These are phyloP conservation scores for Neltuma alba DNA, from an alignment of 306 rosid genomes.

Conservation along the genomic window DNA sequence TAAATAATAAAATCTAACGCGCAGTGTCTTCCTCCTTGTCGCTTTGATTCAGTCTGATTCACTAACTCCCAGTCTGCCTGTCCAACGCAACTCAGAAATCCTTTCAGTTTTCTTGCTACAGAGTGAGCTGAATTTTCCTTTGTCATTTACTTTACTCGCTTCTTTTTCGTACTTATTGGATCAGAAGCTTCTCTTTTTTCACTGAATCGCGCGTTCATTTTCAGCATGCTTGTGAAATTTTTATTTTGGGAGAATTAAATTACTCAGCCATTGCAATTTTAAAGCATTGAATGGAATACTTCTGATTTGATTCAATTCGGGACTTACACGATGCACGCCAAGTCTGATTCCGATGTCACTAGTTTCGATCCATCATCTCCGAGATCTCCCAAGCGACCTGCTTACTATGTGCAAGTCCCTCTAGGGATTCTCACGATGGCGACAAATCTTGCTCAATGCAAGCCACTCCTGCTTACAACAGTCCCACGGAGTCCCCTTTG, in stretches of 20 bases:
- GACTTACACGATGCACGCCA: slow-evolving; percentile 51
- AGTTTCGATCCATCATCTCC: slow-evolving; percentile 70
- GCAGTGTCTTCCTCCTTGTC: neutral
- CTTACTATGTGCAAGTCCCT: slow-evolving; percentile 82
- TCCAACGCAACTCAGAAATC: neutral
- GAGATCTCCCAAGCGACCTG: slow-evolving; percentile 65
- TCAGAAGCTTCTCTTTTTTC: neutral
- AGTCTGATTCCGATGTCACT: slow-evolving; percentile 77
- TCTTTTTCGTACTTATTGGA: neutral
- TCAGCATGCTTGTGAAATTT: neutral
- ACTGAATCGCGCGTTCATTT: neutral
- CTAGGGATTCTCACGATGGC: slow-evolving; percentile 79
- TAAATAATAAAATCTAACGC: no score
- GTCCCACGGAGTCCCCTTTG: slow-evolving; percentile 72
- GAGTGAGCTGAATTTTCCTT: neutral
- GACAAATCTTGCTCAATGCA: slow-evolving; percentile 66
- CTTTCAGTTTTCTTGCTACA: neutral
- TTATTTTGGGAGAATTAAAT: neutral
- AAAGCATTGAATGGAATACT: neutral
- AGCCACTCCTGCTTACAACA: slow-evolving; percentile 54
- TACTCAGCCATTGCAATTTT: neutral
- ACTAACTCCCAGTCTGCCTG: neutral
- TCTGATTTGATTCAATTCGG: neutral
- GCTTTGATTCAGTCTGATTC: neutral
- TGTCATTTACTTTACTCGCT: neutral